Conservation (phyloP, 2,329 filamentous ascomycete species). For the Didymella sp. region DNA sequence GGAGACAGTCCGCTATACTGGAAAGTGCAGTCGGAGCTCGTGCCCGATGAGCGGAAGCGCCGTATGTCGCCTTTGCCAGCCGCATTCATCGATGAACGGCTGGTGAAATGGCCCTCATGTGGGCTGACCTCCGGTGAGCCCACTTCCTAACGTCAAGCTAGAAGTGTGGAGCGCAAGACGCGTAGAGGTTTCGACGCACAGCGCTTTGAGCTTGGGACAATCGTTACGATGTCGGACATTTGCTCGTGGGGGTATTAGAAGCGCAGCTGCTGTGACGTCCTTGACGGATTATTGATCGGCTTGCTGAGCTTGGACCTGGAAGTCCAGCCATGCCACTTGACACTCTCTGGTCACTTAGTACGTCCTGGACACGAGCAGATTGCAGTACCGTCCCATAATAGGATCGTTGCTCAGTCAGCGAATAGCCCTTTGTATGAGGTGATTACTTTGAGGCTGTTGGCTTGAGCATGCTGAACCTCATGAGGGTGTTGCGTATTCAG, state of each 20-base stretch:
- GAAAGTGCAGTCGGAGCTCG: not conserved
- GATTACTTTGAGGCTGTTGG: not conserved
- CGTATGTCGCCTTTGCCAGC: not conserved
- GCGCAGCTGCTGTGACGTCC: not conserved
- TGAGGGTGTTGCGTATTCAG: not conserved
- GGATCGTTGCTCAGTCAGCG: not conserved
- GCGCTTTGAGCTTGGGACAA: not conserved
- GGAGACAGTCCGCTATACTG: not conserved
- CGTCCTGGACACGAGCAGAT: not conserved
- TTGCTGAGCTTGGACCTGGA: not conserved
- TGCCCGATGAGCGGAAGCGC: not conserved
- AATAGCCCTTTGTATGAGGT: not conserved
- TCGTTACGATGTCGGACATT: not conserved
- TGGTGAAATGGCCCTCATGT: not conserved
- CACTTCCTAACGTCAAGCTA: not conserved
- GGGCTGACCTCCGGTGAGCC: not conserved
- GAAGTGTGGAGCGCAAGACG: not conserved
- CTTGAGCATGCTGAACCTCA: not conserved
- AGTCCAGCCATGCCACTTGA: not conserved
- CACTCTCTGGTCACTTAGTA: not conserved
- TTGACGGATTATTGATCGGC: not conserved
- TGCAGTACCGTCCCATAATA: not conserved
- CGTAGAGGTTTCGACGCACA: not conserved
- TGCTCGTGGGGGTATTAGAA: not conserved
- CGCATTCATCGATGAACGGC: not conserved